Evolutionary conservation across 2,329 filamentous ascomycete species (phyloP), one percentile per base, ranked within the genome.

Genomic region (Aspergillus alliaceus): DNA sequence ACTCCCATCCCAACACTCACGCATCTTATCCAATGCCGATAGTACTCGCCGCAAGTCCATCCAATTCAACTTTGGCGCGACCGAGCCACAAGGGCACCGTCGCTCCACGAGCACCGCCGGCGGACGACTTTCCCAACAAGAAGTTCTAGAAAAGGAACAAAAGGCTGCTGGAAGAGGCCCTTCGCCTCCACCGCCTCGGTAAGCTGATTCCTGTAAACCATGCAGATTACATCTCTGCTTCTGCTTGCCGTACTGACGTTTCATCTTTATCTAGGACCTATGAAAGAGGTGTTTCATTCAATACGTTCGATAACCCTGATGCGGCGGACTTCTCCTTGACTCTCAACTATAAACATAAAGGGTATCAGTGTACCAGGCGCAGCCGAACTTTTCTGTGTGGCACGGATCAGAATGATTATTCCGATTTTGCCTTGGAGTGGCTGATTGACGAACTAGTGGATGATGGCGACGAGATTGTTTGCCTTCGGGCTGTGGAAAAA

Each of bases 381-480:
- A 95, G 90, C 53, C 86, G 93, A 53, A 96, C 91, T 8, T 96
- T 96, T 67, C 86, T 97, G 71, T 93, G 93, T 62, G 93, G 93
- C 20, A 90, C 93, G 18, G 93, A 96, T 74, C 90, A 93, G 68
- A 92, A 96, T 66, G 85, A 91, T 57, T 96, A 96, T 74, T 96
- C 91, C 6, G 90, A 96, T 61, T 95, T 93, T 75, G 93, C 93
- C 15, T 80, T 97, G 18, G 90, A 96, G 74, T 97, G 92, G 92
- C 82, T 96, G 51, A 85, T 97, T 37, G 91, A 96, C 67, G 91
- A 96, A 75, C 82, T 96, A 55, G 91, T 96, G 39, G 92, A 96
- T 67, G 93, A 96, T 68, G 92, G 93, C 18, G 93, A 97, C 70
- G 91, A 96, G 75, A 88, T 97, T 56, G 90, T 97, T 8, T 97